Evolutionary conservation across 2,329 filamentous ascomycete species (phyloP), one percentile per base, ranked within the genome.

Genomic region (Aspergillus felis): DNA sequence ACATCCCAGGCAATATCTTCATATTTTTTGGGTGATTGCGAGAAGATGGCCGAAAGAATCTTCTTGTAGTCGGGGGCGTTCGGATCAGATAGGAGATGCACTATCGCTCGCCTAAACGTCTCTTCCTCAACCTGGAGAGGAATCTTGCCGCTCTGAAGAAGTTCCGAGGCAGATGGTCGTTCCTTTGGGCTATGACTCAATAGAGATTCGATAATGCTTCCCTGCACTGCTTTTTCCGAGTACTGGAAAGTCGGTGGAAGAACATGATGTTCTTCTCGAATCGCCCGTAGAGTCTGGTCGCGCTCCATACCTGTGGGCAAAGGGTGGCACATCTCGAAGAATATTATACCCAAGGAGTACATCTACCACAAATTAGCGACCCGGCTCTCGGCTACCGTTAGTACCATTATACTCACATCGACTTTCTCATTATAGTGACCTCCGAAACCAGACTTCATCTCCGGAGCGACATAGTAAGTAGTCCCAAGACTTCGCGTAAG

Each of bases 281-380:
- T 81, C 55, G 83, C 79, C 53, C 88, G 83, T 28, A 97, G 80
- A 3, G 92, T 81, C 44, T 81, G 76, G 59, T 84, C 82, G 44
- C 86, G 79, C 67, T 88, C 86, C 83, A 87, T 87, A 2, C 77
- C 80, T 0, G 86, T 88, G 20, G 78, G 77, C 48, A 88, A 74
- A 3, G 82, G 77, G 63, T 84, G 80, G 68, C 90, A 95, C 94
- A 99, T 99, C 74, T 99, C 94, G 65, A 97, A 97, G 76, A 99
- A 96, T 57, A 99, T 97, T 61, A 99, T 90, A 0, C 94, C 94
- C 46, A 99, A 81, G 0, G 93, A 97, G 71, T 94, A 99, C 93
- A 99, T 97, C 83, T 73, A 54, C 47, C 17, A n/a, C 24, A 9
- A 53, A 32, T 46, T 29, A 48, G 8, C 7, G 24, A 38, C 7